Conservation (phyloP, 352 stramenopile genomes). For the Globisporangium heterothallicum region DNA sequence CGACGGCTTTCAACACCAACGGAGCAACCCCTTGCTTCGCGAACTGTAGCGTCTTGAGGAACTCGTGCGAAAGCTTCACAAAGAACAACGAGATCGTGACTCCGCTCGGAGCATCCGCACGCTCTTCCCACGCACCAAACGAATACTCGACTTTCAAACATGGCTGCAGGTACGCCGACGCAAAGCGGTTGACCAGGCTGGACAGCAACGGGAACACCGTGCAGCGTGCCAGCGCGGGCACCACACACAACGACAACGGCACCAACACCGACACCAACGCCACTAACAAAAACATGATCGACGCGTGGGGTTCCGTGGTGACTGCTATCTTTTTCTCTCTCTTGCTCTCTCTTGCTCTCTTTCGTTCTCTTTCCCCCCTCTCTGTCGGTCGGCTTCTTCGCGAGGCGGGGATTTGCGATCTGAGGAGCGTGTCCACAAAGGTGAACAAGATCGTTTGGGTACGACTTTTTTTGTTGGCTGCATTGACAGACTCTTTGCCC, state of each 20-base stretch:
- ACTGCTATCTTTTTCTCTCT: background rate
- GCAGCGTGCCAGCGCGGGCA: slow-evolving; percentile 44
- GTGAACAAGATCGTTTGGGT: background rate
- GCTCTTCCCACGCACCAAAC: slow-evolving; percentile 40
- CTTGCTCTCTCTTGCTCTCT: slow-evolving; percentile 7
- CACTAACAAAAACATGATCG: slow-evolving; percentile 34
- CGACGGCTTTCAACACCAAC: slow-evolving; percentile 29
- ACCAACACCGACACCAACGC: slow-evolving; percentile 48
- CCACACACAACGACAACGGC: slow-evolving; percentile 57
- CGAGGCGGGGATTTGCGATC: background rate
- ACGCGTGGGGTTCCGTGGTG: slow-evolving; percentile 4
- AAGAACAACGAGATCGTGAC: slow-evolving; percentile 53
- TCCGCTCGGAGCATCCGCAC: slow-evolving; percentile 24
- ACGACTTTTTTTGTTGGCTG: background rate
- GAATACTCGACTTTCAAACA: slow-evolving; percentile 44
- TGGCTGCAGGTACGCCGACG: slow-evolving; percentile 43
- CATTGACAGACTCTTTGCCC: no score
- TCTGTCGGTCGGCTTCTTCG: slow-evolving; percentile 7
- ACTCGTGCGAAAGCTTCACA: slow-evolving; percentile 41
- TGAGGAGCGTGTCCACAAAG: background rate
- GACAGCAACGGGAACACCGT: slow-evolving; percentile 59
- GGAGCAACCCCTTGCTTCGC: slow-evolving; percentile 50
- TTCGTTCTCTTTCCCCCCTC: no score
- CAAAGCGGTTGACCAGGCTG: slow-evolving; percentile 46
- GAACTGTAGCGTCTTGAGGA: slow-evolving; percentile 54